Percentiles rank a stretch among this genome's conserved stretches.
Conservation (phyloP, 208 protist species). For the Novymonas esmeraldas region DNA sequence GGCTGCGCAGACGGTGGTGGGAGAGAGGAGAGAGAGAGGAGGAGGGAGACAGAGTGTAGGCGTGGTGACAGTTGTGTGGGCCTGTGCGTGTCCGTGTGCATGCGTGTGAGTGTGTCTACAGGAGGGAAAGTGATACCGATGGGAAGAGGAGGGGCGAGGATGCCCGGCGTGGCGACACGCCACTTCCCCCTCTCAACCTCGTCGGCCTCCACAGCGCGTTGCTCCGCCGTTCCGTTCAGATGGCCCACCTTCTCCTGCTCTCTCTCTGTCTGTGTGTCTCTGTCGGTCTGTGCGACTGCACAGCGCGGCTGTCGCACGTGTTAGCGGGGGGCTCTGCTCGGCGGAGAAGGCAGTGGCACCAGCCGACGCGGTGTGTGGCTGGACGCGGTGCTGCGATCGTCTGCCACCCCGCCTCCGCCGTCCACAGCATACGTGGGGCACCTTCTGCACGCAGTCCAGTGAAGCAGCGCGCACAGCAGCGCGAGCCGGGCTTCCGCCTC, state of each 20-base stretch:
- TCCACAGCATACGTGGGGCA: background rate
- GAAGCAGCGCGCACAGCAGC: background rate
- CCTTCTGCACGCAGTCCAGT: background rate
- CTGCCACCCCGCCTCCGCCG: background rate
- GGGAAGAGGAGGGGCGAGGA: too few species aligned
- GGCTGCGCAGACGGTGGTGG: background rate
- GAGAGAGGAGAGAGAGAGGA: background rate
- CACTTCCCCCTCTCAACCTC: too few species aligned
- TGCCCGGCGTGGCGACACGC: too few species aligned
- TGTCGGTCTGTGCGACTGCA: too few species aligned
- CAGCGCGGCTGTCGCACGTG: too few species aligned
- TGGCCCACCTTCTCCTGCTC: too few species aligned
- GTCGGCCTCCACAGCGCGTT: too few species aligned
- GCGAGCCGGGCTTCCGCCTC: conserved; percentile 3
- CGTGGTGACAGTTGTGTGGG: background rate
- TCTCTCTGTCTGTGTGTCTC: too few species aligned
- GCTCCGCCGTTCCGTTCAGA: too few species aligned
- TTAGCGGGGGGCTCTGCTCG: too few species aligned
- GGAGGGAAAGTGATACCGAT: too few species aligned
- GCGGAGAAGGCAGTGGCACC: background rate
- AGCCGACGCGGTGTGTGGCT: background rate
- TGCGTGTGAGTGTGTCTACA: background rate
- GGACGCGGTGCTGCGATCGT: background rate
- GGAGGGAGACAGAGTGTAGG: background rate
- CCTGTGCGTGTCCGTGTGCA: background rate